Evolutionary conservation across 164 flowering plant species (phyloP), one percentile per base, ranked within the genome.

Genomic region (Litsea cubeba): DNA sequence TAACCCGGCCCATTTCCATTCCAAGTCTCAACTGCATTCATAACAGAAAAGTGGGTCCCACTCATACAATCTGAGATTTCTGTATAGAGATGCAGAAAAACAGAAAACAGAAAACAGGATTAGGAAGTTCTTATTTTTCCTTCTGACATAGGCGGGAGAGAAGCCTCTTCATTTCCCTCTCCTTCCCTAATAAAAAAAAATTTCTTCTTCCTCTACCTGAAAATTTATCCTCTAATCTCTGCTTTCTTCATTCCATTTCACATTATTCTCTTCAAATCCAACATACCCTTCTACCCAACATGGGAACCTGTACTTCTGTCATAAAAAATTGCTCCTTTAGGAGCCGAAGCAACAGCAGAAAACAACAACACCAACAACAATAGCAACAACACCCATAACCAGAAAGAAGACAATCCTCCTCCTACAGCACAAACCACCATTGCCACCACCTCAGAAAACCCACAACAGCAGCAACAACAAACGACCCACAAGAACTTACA

Each of bases 281-380:
- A 22, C 20, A 15, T 50, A 24, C 23, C 30, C 70, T 68, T 69
- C 65, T 65, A n/a, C 65, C 72, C 72, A 80, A 57, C 68, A 94
- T 94, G 98, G 98, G 98, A 22, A 62, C 65, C 67, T 92, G 98
- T 78, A 72, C 89, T n/a, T 94, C 97, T n/a, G 62, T 90, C 81
- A 76, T 79, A 71, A 92, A 86, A 77, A 89, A 90, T 23, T 85
- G 80, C 74, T 91, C 96, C 73, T 86, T 92, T 0, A 85, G 83
- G 76, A 91, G 90, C 90, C 84, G 73, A 76, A 81, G 30, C 75
- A 67, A 12, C 74, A 50, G 14, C 72, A 24, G 72, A n/a, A 67
- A n/a, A n/a, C n/a, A n/a, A 54, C 50, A 58, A 67, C 4, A 40
- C 6, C 10, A 35, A 1, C 11, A 40, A 7, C 46, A 40, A 7